Evolutionary conservation across 2,329 filamentous ascomycete genomes (phyloP), one percentile per base, ranked within the genome.

Genomic region (Alternaria sp.): DNA sequence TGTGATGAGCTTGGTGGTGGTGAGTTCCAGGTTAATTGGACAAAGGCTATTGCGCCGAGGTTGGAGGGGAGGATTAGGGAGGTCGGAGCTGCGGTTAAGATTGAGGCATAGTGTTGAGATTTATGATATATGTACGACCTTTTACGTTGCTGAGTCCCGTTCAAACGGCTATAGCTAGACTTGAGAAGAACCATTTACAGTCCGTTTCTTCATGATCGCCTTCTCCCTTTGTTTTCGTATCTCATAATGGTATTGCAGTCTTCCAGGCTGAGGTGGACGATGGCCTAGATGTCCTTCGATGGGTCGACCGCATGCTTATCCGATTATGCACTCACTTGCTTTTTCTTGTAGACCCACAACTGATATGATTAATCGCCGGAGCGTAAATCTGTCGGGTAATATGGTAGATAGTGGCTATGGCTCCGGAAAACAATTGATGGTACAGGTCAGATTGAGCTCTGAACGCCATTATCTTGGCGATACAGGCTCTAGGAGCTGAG

Each of bases 231-330:
- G 3, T 30, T 30, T 11, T 9, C 10, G 10, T 30, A 11, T 30
- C 9, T 30, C 10, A 9, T 30, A 11, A 30, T 11, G 28, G 28
- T 30, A 9, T 30, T 30, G 95, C 95, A 9, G 95, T 98, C 50
- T 99, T 97, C 85, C 99, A 98, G 83, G 94, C 95, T 1, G 95
- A 99, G 78, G 94, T 98, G 27, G 95, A 99, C 71, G 95, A 99
- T 76, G 95, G 95, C 0, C 95, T 95, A n/a, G 95, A 99, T 79
- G 94, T 99, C 25, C 86, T 99, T 57, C 89, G 95, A 76, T 99
- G 95, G 95, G 95, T 99, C 25, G 95, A 99, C 76, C 89, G 95
- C 68, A 99, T 99, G 95, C 88, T 99, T 61, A 99, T 99, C 78
- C 87, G 95, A 55, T 85, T 99, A 25, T 99, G 95, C 84, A 96